Evolutionary conservation across 2,329 filamentous ascomycete genomes (phyloP), one percentile per base, ranked within the genome.

Genomic region (Colletotrichum tabaci): DNA sequence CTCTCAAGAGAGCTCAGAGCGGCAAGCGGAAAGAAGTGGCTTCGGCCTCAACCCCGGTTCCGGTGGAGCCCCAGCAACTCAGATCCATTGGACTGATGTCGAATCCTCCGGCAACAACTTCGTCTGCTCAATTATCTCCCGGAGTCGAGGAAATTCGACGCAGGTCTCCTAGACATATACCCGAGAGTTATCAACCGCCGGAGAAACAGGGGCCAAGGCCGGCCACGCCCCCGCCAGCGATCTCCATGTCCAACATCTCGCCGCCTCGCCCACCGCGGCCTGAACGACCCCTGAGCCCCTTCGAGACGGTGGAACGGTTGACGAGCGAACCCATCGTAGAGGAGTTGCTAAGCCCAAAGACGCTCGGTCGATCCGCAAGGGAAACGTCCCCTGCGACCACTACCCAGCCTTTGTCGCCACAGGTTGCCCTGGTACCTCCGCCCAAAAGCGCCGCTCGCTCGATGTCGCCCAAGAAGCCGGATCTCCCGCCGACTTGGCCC

Each of bases 91-190:
- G 66, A 62, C 80, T 77, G 42, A 78, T 66, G 76, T 80, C 76
- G 42, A 78, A 76, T 70, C 76, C 77, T 2, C 79, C 80, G 61
- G 85, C 82, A 1, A 80, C 79, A 15, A 85, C 84, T 4, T 86
- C 85, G 13, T 86, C 84, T 2, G 82, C 84, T 9, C 84, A 88
- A 75, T 77, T 87, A 8, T 90, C 88, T 4, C 88, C 88, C 0
- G 84, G 83, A 2, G 77, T 80, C 4, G 87, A 89, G 8, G 85
- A 84, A 53, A 74, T 89, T 38, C 83, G 87, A 13, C 83, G 86
- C 74, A 82, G 88, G 56, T 90, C 88, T 2, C 88, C 88, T 18
- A 80, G 84, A 57, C 81, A 84, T 10, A 74, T 78, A 7, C 72
- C 76, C 8, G 74, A 75, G 35, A 58, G 73, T n/a, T 62, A 74